A percentile compares a stretch with the other conserved stretches of the same genome.
Conservation (phyloP, 257 asterid genomes). For the Echium plantagineum region DNA sequence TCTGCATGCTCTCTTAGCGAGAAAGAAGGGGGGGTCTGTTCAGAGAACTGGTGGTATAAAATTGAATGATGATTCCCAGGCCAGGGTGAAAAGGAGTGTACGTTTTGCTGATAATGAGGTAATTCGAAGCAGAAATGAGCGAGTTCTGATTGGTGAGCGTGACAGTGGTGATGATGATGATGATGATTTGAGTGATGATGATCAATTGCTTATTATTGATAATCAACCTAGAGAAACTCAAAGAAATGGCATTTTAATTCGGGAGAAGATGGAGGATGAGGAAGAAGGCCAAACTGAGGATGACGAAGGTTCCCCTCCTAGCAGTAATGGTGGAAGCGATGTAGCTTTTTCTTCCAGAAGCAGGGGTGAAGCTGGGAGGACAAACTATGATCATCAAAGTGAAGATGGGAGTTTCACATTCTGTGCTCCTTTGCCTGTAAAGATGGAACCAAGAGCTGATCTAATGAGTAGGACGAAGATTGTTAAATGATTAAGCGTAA, state of each 20-base stretch:
- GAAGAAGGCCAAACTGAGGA: slow-evolving; percentile 22
- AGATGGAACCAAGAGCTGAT: slow-evolving; percentile 39
- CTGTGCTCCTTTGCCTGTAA: slow-evolving; percentile 48
- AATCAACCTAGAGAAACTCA: slow-evolving; percentile 30
- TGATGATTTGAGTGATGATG: slow-evolving; percentile 12
- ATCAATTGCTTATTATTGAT: slow-evolving; percentile 22
- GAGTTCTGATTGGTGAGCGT: slow-evolving; percentile 18
- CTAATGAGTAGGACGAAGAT: slow-evolving; percentile 20
- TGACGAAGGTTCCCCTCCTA: slow-evolving; percentile 27
- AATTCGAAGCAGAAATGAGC: slow-evolving; percentile 12
- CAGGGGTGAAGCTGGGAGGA: slow-evolving; percentile 3
- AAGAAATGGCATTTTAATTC: slow-evolving; percentile 24
- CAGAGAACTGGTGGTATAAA: slow-evolving; percentile 17
- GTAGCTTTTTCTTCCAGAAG: slow-evolving; percentile 9
- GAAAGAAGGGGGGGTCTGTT: slow-evolving; percentile 15
- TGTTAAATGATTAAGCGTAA: slow-evolving; percentile 9
- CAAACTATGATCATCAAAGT: slow-evolving; percentile 3
- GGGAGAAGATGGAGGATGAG: slow-evolving; percentile 26
- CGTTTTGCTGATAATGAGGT: slow-evolving; percentile 50
- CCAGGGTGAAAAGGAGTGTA: slow-evolving; percentile 50
- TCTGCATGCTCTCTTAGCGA: slow-evolving; percentile 9
- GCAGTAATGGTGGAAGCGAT: slow-evolving; percentile 34
- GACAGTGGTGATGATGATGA: slow-evolving; percentile 18
- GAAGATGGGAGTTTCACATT: slow-evolving; percentile 18
- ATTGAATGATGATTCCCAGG: slow-evolving; percentile 18